Conservation (phyloP, 306 rosid species). For the Trifolium repens region DNA sequence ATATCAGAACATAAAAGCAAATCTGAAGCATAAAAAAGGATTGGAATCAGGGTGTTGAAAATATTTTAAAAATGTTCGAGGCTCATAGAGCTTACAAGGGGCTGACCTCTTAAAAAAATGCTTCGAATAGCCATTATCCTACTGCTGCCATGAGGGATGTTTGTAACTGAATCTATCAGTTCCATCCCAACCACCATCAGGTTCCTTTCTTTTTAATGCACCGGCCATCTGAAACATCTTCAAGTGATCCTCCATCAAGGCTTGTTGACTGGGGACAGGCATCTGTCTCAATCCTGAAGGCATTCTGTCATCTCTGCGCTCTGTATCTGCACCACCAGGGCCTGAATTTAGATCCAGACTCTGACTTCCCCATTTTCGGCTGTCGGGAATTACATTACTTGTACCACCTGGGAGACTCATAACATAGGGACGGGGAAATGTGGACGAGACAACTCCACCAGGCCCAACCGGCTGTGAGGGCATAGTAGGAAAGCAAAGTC, state of each 20-base stretch:
- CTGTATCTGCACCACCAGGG: slow-evolving; percentile 68
- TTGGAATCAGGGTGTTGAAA: background rate
- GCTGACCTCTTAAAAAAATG: slow-evolving; percentile 39
- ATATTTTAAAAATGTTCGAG: background rate
- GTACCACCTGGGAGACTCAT: slow-evolving; percentile 82
- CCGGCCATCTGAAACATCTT: slow-evolving; percentile 82
- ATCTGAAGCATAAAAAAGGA: background rate
- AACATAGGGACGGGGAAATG: slow-evolving; percentile 72
- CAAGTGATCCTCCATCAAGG: slow-evolving; percentile 73
- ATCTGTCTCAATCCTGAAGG: slow-evolving; percentile 70
- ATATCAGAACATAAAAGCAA: background rate
- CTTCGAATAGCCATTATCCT: slow-evolving; percentile 41
- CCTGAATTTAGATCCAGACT: slow-evolving; percentile 94
- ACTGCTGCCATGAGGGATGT: slow-evolving; percentile 84
- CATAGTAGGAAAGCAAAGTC: slow-evolving; percentile 79
- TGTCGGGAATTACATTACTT: slow-evolving; percentile 69
- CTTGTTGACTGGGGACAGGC: slow-evolving; percentile 69
- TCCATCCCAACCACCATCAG: slow-evolving; percentile 89
- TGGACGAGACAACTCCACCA: slow-evolving; percentile 67
- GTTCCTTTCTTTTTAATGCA: slow-evolving; percentile 83
- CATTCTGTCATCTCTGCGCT: slow-evolving; percentile 76
- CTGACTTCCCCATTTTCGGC: slow-evolving; percentile 90
- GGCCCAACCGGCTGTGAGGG: slow-evolving; percentile 84
- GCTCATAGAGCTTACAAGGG: slow-evolving; percentile 23
- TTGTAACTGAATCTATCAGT: slow-evolving; percentile 74